Evolutionary conservation across 305 asterid genomes (phyloP), one percentile per base, ranked within the genome.

Genomic region (Fraxinus sp.): DNA sequence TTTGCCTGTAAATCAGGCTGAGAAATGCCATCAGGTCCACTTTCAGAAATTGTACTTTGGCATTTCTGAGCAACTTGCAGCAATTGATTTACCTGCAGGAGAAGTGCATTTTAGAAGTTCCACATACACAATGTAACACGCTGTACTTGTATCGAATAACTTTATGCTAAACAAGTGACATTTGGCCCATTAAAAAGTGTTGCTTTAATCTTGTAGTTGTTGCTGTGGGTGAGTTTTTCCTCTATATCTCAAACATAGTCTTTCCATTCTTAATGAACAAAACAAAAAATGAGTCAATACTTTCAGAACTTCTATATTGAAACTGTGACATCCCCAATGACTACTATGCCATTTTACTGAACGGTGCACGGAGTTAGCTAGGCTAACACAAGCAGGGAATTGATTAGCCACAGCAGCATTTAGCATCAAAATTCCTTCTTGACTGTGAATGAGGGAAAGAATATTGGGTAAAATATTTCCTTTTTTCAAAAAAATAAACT

Each of bases 11-110:
- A 85, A 88, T 93, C 99, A 82, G 93, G 92, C 84, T 89, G 97
- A 80, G 97, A 90, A 82, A 92, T 82, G 43, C 99, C 99, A 72
- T 93, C 96, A 30, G 97, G 90, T 62, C 98, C 98, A 84, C 93
- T 91, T 89, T 95, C 97, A 77, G 98, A 86, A 77, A 95, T 87
- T 71, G 98, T 90, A 88, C 88, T 93, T 73, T 93, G 98, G 90
- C 98, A 95, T 90, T 93, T 94, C 83, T 94, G 98, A 43, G 99
- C 99, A 79, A 94, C 98, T 89, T 93, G 98, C 43, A 95, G 90
- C 71, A 95, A 86, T 85, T 93, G 97, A 90, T 93, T 93, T 80
- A 94, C 99, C 99, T 95, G 92, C 87, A 83, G 52, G 20, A 84
- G 70, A 85, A 77, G 76, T 39, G 73, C 64, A 32, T 71, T 82